Evolutionary conservation across 2,329 filamentous ascomycete genomes (phyloP), one percentile per base, ranked within the genome.

Genomic region (Colletotrichum higginsianum): DNA sequence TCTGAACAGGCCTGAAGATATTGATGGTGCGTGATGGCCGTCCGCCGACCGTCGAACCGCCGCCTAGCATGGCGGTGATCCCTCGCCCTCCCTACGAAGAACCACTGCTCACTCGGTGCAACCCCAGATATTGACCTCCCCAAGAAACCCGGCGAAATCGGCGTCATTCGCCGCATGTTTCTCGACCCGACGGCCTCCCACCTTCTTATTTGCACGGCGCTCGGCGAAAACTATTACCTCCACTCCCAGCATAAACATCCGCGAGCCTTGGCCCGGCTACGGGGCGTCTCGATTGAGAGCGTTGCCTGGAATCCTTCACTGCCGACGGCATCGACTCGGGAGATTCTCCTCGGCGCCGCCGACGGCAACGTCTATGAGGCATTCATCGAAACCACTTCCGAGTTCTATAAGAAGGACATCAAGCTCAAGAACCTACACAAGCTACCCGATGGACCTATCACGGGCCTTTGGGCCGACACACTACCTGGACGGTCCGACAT

Each of bases 171-270:
- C 76, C 94, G 93, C 85, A 94, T 99, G 89, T 99, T 99, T 84
- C 93, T 99, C 79, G 96, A 99, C 79, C 96, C 96, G 38, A 98
- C 96, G 13, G 96, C 96, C 38, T 98, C 95, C 7, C 96, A 99
- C 84, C 87, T 99, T 38, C 90, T 99, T 75, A 91, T 99, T 76
- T 95, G 93, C 80, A 99, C 96, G 3, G 93, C 94, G 6, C 89
- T 95, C 50, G 95, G 95, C 80, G 96, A 99, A 82, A 98, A 97
- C 84, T 99, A 95, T 85, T 99, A 99, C 82, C 92, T 99, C 12
- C 96, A 99, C 81, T 96, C 95, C 13, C 96, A 98, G 80, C 96
- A 95, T 44, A 93, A 94, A 76, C 93, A 95, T 75, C 95, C 96
- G 2, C 94, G 96, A 74, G 89, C 92, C 9, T 86, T 99, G 46